phyloP scores from a whole-genome alignment of 176 grass and related monocot species.

The Rhipidocladum racemiflorum region DNA sequence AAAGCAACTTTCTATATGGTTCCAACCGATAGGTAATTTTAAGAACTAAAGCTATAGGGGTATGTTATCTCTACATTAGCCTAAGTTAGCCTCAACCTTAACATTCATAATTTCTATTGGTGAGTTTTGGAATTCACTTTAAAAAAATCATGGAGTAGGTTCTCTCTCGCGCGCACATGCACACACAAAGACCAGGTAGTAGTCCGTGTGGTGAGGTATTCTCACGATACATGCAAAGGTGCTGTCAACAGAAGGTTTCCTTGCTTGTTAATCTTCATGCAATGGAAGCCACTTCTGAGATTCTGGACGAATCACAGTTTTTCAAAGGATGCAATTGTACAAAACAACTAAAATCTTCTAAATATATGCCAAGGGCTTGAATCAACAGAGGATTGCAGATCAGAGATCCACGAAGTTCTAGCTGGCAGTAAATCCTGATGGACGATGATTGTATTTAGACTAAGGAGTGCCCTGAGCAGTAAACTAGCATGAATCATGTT shows the following conservation, averaged over 20 bases:
- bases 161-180: neutral
- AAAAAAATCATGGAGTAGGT: neutral
- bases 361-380: neutral
- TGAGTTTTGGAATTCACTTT: neutral
- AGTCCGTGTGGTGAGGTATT: neutral
- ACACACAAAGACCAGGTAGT: neutral
- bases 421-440: neutral
- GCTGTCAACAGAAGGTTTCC: neutral
- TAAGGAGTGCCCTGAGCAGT: conserved; percentile 15
- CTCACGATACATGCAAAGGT: neutral
- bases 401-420: conserved; percentile 9
- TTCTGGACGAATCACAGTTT: neutral
- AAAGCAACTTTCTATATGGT: conserved; percentile 1
- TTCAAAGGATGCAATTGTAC: neutral
- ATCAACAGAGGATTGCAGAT: conserved; percentile 18
- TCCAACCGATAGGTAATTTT: neutral
- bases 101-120: neutral
- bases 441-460: neutral
- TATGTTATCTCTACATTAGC: neutral
- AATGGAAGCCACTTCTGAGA: neutral
- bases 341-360: neutral
- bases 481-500: conserved; percentile 28
- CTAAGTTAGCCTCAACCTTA: neutral
- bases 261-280: neutral
- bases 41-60: neutral